A percentile compares a stretch with the other conserved stretches of the same genome.
phyloP scores from a whole-genome alignment of 768 basidiomycete species.

The Mrakia frigida region DNA sequence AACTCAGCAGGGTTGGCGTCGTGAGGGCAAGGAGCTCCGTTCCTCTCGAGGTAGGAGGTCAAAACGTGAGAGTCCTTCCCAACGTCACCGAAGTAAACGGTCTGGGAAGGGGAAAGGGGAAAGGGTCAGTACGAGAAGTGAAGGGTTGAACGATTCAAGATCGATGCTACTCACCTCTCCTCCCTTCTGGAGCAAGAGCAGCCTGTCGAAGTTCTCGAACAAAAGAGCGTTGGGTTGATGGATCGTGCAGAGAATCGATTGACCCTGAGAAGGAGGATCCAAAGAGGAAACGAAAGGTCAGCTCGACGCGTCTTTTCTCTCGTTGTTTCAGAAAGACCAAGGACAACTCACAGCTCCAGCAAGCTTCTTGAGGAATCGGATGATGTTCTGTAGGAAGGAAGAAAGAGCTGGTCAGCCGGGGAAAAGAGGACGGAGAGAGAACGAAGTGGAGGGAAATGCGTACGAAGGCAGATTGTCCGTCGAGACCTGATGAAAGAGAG shows the following conservation, averaged over 20 bases:
- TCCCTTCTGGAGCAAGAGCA: constrained; percentile 70
- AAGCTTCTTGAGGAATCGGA: constrained; percentile 47
- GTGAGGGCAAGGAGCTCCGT: constrained; percentile 61
- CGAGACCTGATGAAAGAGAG: constrained; percentile 64
- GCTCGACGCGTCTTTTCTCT: no score
- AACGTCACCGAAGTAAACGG: constrained; percentile 65
- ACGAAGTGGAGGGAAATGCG: no score
- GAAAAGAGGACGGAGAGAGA: no score
- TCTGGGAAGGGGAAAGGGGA: constrained; percentile 35
- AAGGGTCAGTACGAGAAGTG: no score
- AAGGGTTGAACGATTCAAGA: no score
- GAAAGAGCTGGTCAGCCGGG: no score
- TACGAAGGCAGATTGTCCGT: constrained; percentile 75
- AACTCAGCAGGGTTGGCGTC: constrained; percentile 74
- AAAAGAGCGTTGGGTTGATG: constrained; percentile 79
- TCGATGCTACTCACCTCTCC: constrained; percentile 48
- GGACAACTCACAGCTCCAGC: constrained; percentile 29
- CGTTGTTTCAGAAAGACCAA: no score
- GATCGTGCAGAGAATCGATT: constrained; percentile 18
- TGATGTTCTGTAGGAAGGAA: constrained; percentile 50
- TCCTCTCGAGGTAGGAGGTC: constrained; percentile 69
- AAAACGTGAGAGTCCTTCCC: constrained; percentile 54
- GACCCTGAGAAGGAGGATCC: background rate
- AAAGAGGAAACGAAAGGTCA: background rate
- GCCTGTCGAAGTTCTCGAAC: constrained; percentile 74